Percentiles rank a stretch among this genome's conserved stretches.
Conservation (phyloP, 345 rosid species). For the Geranium rotundifolium region DNA sequence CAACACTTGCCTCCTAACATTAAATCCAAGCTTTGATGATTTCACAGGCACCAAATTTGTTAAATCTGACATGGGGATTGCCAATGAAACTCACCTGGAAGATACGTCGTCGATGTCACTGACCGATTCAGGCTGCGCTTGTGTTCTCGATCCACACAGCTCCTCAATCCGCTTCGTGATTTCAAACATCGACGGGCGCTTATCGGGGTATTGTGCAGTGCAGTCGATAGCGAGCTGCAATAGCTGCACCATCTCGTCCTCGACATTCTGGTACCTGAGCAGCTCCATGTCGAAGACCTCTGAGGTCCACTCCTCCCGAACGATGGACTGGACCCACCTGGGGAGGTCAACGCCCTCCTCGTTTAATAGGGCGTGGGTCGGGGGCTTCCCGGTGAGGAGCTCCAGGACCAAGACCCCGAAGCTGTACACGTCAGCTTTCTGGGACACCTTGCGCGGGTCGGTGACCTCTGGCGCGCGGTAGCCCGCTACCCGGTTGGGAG, state of each 20-base stretch:
- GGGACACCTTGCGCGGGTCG: constrained; percentile 37
- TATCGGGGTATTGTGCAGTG: constrained; percentile 55
- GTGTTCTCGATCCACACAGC: constrained; percentile 15
- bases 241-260: constrained; percentile 60
- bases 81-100: constrained; percentile 18
- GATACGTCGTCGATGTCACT: constrained; percentile 12
- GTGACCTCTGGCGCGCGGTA: constrained; percentile 51
- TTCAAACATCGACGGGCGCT: constrained; percentile 51
- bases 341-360: constrained; percentile 49
- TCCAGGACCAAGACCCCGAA: constrained; percentile 39
- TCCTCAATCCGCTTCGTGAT: constrained; percentile 41
- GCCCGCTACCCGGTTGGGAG: constrained; percentile 38
- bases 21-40: background rate
- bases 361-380: constrained; percentile 29
- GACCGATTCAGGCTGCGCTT: constrained; percentile 10
- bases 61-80: background rate
- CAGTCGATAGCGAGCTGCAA: constrained; percentile 59
- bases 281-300: constrained; percentile 60
- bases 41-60: background rate
- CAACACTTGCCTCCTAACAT: constrained; percentile 14
- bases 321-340: constrained; percentile 45
- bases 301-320: constrained; percentile 45
- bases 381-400: constrained; percentile 41
- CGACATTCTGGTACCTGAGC: constrained; percentile 43
- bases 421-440: constrained; percentile 45